A percentile compares a stretch with the other conserved stretches of the same genome.
phyloP scores from a whole-genome alignment of 2,329 filamentous ascomycete species.

The Aureobasidium vineae region DNA sequence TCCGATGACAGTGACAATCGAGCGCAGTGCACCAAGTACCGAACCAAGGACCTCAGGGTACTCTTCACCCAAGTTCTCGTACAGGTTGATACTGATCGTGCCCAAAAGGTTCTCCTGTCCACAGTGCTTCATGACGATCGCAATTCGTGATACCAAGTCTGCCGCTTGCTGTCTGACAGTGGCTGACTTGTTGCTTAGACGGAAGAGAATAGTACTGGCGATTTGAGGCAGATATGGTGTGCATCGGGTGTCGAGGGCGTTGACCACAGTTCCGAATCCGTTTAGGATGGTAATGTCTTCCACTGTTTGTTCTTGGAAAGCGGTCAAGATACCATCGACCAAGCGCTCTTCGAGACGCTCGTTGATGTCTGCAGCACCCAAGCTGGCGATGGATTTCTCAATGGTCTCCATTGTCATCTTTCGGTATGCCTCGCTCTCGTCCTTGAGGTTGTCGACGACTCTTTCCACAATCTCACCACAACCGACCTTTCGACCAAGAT shows the following conservation, averaged over 20 bases:
- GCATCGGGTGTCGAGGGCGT: constrained; percentile 87
- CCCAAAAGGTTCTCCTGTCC: constrained; percentile 94
- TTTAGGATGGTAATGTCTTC: constrained; percentile 97
- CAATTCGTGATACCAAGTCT: constrained; percentile 93
- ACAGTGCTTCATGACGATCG: constrained; percentile 98
- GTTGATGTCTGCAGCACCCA: constrained; percentile 91
- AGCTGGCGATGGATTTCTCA: constrained; percentile 90
- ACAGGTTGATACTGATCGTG: constrained; percentile 89
- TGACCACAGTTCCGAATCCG: constrained; percentile 96
- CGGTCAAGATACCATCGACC: constrained; percentile 90
- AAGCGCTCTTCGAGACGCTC: constrained; percentile 89
- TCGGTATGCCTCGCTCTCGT: constrained; percentile 95
- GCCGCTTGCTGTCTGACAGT: constrained; percentile 96
- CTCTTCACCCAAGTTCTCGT: constrained; percentile 97
- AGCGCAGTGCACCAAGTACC: constrained; percentile 89
- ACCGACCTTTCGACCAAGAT: constrained; percentile 96
- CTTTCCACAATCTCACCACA: constrained; percentile 91
- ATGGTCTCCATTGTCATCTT: constrained; percentile 99
- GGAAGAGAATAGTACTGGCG: constrained; percentile 92
- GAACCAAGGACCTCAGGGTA: constrained; percentile 97
- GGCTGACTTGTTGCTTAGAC: constrained; percentile 95
- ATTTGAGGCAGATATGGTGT: constrained; percentile 97
- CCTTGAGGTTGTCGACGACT: constrained; percentile 93
- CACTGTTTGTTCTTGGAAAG: constrained; percentile 97
- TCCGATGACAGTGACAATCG: constrained; percentile 96